A percentile compares a stretch with the other conserved stretches of the same genome.
These are phyloP conservation scores for Scedosporium apiospermum DNA, from an alignment of 2,329 filamentous ascomycete genomes.

Conservation along the genomic window DNA sequence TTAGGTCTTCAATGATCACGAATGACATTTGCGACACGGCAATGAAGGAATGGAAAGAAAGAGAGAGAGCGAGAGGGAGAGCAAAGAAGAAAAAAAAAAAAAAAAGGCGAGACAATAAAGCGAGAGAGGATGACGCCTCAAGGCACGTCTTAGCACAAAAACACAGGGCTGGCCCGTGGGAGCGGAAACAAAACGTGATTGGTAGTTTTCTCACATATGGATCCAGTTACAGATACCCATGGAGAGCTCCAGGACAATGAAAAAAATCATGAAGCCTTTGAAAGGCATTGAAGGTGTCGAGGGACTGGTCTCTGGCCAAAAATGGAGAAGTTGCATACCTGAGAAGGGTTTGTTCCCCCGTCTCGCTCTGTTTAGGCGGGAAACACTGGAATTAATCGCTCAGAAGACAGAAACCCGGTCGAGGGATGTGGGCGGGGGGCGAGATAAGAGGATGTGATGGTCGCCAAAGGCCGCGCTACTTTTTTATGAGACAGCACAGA, in stretches of 20 bases:
- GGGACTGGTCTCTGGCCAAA: not conserved
- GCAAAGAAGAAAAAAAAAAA: not conserved
- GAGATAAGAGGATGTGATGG: not conserved
- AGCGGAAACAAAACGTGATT: not conserved
- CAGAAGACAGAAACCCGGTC: not conserved
- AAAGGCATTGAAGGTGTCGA: not conserved
- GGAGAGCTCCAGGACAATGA: not conserved
- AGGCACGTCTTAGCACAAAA: not conserved
- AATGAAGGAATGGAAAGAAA: not conserved
- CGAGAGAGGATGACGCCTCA: not conserved
- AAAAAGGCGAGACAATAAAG: not conserved
- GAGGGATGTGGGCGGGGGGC: not conserved
- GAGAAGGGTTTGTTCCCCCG: too few species aligned
- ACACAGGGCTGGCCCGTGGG: not conserved
- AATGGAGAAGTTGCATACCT: not conserved
- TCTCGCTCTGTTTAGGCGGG: too few species aligned
- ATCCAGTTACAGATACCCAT: not conserved
- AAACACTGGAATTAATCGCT: not conserved
- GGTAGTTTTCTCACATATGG: not conserved
- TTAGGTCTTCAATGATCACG: conserved; percentile 45
- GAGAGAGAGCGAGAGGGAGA: not conserved
- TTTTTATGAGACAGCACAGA: not conserved
- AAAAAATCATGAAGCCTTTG: not conserved
- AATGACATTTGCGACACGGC: conserved; percentile 21
- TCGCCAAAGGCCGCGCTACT: not conserved